phyloP scores from a whole-genome alignment of 106 monocot genomes.

The Hemerocallis citrina region DNA sequence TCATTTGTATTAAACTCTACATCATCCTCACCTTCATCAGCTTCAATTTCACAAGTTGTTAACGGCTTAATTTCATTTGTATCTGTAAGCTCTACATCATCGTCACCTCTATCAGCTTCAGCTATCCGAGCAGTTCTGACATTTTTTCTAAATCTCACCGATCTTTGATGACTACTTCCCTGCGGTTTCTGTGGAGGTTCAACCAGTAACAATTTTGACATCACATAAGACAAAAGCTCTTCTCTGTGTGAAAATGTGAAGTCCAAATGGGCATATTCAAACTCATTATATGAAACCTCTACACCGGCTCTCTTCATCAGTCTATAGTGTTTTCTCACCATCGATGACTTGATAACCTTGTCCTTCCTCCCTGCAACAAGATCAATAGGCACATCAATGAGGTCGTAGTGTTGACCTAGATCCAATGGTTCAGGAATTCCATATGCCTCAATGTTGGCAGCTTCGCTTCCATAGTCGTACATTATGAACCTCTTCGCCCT shows the following conservation, averaged over 20 bases:
- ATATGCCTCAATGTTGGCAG: conserved; percentile 74
- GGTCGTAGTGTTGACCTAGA: conserved; percentile 57
- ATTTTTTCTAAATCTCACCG: conserved; percentile 31
- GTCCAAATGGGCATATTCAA: conserved; percentile 90
- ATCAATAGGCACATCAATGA: conserved; percentile 85
- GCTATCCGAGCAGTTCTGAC: background rate
- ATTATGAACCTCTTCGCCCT: conserved; percentile 63
- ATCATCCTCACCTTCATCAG: too few relatives aligned
- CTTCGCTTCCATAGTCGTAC: conserved; percentile 82
- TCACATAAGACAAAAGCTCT: conserved; percentile 88
- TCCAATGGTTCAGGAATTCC: conserved; percentile 67
- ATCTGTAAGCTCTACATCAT: background rate
- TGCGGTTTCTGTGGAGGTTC: conserved; percentile 13
- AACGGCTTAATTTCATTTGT: background rate
- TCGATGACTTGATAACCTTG: conserved; percentile 69
- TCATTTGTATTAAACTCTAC: too few relatives aligned
- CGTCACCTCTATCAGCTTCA: background rate
- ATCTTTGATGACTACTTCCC: conserved; percentile 1
- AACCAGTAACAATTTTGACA: conserved; percentile 60
- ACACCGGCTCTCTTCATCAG: conserved; percentile 66
- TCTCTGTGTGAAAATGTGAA: conserved; percentile 93
- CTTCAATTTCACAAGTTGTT: too few relatives aligned
- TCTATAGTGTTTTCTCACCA: conserved; percentile 92
- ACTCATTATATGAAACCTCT: conserved; percentile 73
- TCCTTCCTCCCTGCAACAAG: conserved; percentile 89